Evolutionary conservation across 225 moss, liverwort and hornwort species (phyloP).

Genomic region (Asterella californica): DNA sequence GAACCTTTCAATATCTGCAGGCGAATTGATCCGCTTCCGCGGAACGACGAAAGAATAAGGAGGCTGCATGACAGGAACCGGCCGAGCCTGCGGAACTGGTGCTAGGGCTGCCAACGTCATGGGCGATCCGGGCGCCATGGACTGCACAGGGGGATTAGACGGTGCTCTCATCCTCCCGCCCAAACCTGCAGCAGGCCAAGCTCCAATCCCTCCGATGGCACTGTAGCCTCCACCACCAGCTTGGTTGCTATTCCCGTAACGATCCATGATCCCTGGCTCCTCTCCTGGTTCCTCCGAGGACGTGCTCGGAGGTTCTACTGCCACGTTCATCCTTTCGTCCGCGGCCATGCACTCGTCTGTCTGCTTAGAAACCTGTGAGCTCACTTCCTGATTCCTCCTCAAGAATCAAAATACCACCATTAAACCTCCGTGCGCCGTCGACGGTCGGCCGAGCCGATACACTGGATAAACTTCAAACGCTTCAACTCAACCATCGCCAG

Average conservation of each 20-base stretch:
- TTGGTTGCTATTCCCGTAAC: slow-evolving; percentile 19
- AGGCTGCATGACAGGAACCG: slow-evolving; percentile 66
- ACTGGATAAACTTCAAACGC: no score
- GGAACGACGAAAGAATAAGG: slow-evolving; percentile 73
- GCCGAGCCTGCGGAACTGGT: slow-evolving; percentile 78
- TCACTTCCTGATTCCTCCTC: no score
- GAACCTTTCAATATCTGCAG: slow-evolving; percentile 69
- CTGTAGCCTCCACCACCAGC: slow-evolving; percentile 16
- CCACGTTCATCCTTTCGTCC: slow-evolving; percentile 26
- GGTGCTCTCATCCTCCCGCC: slow-evolving; percentile 29
- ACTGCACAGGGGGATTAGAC: slow-evolving; percentile 1
- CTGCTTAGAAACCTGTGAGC: no score
- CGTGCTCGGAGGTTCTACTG: slow-evolving; percentile 20
- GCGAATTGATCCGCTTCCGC: slow-evolving; percentile 62
- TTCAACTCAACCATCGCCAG: no score
- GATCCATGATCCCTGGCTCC: slow-evolving; percentile 36
- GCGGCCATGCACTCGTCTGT: slow-evolving; percentile 26
- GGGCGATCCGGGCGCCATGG: slow-evolving; percentile 40
- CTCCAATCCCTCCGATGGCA: slow-evolving; percentile 29
- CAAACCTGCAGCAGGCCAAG: slow-evolving; percentile 27
- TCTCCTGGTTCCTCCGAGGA: slow-evolving; percentile 17
- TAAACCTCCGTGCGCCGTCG: no score
- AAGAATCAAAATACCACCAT: no score
- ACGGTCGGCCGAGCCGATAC: no score
- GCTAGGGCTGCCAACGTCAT: slow-evolving; percentile 78